Conservation (phyloP, 202 grass and related monocot species). For the Hordeum pubiflorum region DNA sequence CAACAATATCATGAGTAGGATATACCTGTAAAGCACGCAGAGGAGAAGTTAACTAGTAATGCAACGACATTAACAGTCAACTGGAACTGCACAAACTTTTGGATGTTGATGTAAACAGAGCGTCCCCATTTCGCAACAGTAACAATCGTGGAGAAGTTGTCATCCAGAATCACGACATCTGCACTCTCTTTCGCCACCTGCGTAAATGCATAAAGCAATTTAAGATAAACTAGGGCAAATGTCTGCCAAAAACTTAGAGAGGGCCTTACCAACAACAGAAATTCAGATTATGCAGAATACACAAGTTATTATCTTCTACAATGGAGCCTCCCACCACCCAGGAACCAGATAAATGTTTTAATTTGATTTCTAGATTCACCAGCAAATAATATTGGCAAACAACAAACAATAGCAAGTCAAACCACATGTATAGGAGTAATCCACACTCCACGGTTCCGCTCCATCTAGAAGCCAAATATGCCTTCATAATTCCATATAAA, state of each 20-base stretch:
- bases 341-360: neutral
- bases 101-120: slow-evolving; percentile 84
- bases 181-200: slow-evolving; percentile 92
- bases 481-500: neutral
- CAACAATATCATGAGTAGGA: slow-evolving; percentile 8
- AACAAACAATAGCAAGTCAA: neutral
- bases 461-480: neutral
- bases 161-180: slow-evolving; percentile 83
- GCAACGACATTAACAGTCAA: slow-evolving; percentile 83
- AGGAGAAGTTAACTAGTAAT: slow-evolving; percentile 77
- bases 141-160: slow-evolving; percentile 89
- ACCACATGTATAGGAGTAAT: neutral
- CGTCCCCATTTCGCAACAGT: slow-evolving; percentile 94
- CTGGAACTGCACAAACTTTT: slow-evolving; percentile 99
- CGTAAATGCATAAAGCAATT: slow-evolving; percentile 24
- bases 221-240: slow-evolving; percentile 4
- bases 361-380: neutral
- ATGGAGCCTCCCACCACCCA: neutral
- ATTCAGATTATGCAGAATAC: slow-evolving; percentile 4
- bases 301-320: neutral
- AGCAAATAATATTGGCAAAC: neutral
- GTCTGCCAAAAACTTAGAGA: neutral
- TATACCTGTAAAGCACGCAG: slow-evolving; percentile 72
- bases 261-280: neutral
- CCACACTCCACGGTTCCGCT: neutral